Evolutionary conservation across 768 basidiomycete genomes (phyloP).

Genomic region (Arthromyces matolae): DNA sequence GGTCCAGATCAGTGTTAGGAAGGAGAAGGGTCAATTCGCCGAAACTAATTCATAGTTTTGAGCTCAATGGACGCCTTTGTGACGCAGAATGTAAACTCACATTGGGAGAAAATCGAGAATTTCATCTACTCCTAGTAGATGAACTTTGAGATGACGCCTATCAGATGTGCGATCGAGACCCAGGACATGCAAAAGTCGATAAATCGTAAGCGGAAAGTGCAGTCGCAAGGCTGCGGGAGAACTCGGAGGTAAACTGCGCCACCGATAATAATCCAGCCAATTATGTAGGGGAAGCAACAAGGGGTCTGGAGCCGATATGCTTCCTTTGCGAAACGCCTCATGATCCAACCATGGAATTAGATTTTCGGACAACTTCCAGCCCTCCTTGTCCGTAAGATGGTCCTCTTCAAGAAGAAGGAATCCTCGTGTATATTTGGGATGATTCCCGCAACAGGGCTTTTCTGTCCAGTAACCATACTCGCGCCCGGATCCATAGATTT

Average conservation of each 20-base stretch:
- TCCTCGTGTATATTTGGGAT: slow-evolving; percentile 26
- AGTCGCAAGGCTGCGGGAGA: slow-evolving; percentile 43
- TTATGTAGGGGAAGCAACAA: slow-evolving; percentile 23
- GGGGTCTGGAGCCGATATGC: slow-evolving; percentile 19
- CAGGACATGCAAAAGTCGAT: slow-evolving; percentile 33
- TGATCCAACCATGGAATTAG: slow-evolving; percentile 30
- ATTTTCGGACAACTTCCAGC: slow-evolving; percentile 33
- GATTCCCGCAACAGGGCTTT: slow-evolving; percentile 14
- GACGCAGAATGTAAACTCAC: slow-evolving; percentile 23
- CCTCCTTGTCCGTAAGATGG: slow-evolving; percentile 26
- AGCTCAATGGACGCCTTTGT: not conserved
- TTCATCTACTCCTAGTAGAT: slow-evolving; percentile 37
- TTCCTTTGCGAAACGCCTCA: slow-evolving; percentile 20
- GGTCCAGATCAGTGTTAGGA: slow-evolving; percentile 41
- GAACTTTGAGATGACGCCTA: slow-evolving; percentile 29
- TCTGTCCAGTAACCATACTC: slow-evolving; percentile 40
- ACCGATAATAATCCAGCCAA: slow-evolving; percentile 44
- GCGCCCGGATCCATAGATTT: slow-evolving; percentile 31
- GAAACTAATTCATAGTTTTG: slow-evolving; percentile 27
- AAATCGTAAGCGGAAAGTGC: slow-evolving; percentile 40
- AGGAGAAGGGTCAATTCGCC: slow-evolving; percentile 43
- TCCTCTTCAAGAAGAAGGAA: slow-evolving; percentile 28
- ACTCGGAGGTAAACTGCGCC: slow-evolving; percentile 39
- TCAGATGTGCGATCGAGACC: slow-evolving; percentile 23
- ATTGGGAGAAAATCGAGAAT: slow-evolving; percentile 38